A percentile compares a stretch with the other conserved stretches of the same genome.
Evolutionary conservation across 2,329 filamentous ascomycete genomes (phyloP).

Genomic region (Sarocladiaceae sp.): DNA sequence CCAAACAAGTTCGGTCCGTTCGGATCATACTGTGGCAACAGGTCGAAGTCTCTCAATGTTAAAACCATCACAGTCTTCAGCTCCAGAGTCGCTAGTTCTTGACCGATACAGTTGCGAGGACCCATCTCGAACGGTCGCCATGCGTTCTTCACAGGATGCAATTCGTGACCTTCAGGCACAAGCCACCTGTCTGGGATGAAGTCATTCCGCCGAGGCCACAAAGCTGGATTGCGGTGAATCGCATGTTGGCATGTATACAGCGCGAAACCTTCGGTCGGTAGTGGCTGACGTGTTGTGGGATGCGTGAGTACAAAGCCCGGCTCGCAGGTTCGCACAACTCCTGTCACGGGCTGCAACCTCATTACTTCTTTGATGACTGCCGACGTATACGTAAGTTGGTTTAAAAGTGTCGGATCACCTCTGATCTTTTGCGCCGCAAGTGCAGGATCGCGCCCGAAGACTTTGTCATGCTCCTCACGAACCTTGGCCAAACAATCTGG

Average conservation of each 20-base stretch:
- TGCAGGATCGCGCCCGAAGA: background rate
- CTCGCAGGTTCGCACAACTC: conserved; percentile 32
- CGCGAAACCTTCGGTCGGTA: conserved; percentile 24
- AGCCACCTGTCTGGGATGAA: conserved; percentile 42
- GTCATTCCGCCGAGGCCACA: conserved; percentile 32
- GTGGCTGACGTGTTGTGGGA: conserved; percentile 34
- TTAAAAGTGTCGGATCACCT: conserved; percentile 37
- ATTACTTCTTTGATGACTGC: conserved; percentile 51
- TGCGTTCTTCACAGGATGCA: conserved; percentile 26
- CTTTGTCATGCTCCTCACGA: conserved; percentile 1
- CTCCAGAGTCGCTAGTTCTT: conserved; percentile 51
- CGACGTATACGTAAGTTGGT: conserved; percentile 45
- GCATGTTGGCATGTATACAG: conserved; percentile 15
- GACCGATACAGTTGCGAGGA: conserved; percentile 50
- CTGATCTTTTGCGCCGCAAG: background rate
- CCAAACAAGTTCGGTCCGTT: background rate
- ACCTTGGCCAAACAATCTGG: background rate
- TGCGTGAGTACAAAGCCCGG: conserved; percentile 33
- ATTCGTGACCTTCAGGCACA: conserved; percentile 20
- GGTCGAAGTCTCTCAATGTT: conserved; percentile 44
- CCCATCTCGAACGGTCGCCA: conserved; percentile 52
- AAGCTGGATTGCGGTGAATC: conserved; percentile 25
- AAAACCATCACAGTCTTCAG: conserved; percentile 45
- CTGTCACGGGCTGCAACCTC: conserved; percentile 44
- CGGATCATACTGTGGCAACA: conserved; percentile 19